Evolutionary conservation across 176 grass and related monocot genomes (phyloP), one percentile per base, ranked within the genome.

Genomic region (Carex myosuroides): DNA sequence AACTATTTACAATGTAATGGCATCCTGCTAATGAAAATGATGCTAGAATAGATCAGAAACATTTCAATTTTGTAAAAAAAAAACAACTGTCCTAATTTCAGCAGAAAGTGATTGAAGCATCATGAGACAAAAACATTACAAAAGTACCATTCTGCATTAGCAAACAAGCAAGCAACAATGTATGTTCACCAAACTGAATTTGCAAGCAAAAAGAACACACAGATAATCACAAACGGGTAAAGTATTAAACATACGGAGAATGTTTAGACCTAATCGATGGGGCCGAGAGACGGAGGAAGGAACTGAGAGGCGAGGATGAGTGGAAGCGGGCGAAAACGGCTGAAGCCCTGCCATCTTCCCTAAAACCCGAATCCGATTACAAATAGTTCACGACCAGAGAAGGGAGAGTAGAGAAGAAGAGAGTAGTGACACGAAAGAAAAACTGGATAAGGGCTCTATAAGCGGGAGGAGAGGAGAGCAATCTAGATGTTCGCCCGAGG

Each of bases 321-420:
- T 62, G 62, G 90, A 71, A 9, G 89, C 86, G 24, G 94, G 77
- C 76, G 84, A 92, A 64, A 92, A 88, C 77, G 84, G 67, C 82
- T 89, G 94, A 79, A 97, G 90, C 24, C 88, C 87, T 80, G 93
- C 89, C 70, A 85, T 87, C 14, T 22, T 59, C 3, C 14, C 9
- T 50, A 12, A 64, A 13, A 64, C 11, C 10, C 17, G 3, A 17
- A 53, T 58, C 46, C 48, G 80, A 33, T 24, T 44, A 14, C 61
- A 52, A 55, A 64, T 52, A 16, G 57, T 70, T 61, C 64, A 5
- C 14, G 37, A 9, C 50, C 54, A 37, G 56, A 54, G 77, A 8
- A 59, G 13, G 41, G 21, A 60, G 44, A 16, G 30, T 33, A 67
- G 55, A 50, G 30, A 39, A 21, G 42, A 11, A 53, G 46, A 61